These are phyloP conservation scores for Endothia cerciana DNA, from an alignment of 2,329 filamentous ascomycete genomes.

Conservation along the genomic window DNA sequence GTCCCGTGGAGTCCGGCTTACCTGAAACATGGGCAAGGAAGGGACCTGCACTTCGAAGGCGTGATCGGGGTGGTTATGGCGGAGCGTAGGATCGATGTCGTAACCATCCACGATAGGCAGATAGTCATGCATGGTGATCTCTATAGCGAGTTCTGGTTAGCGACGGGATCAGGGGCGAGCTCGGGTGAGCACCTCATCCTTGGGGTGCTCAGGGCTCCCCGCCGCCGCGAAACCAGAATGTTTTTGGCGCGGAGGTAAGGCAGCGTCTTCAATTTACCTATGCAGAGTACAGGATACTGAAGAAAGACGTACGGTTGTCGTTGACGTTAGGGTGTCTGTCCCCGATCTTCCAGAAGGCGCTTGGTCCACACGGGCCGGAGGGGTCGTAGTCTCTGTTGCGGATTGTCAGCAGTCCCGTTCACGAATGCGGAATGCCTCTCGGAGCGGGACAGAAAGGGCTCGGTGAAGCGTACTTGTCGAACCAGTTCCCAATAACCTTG, in stretches of 20 bases:
- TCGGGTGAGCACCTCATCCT: no score
- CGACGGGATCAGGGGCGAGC: neutral
- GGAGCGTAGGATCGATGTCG: constrained; percentile 7
- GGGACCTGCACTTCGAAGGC: neutral
- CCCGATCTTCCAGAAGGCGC: constrained; percentile 76
- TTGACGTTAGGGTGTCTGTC: constrained; percentile 46
- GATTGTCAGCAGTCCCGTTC: neutral
- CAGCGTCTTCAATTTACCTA: constrained; percentile 23
- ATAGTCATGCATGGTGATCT: constrained; percentile 30
- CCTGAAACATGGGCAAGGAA: constrained; percentile 19
- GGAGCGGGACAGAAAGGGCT: neutral
- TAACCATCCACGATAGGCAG: constrained; percentile 30
- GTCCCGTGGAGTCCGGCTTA: neutral
- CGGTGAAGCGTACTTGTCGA: constrained; percentile 66
- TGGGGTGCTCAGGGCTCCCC: no score
- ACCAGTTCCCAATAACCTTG: constrained; percentile 76
- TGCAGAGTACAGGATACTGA: constrained; percentile 33
- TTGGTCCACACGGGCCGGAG: constrained; percentile 73
- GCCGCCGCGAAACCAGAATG: no score
- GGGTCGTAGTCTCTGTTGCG: constrained; percentile 61
- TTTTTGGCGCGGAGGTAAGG: no score
- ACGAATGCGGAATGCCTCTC: no score
- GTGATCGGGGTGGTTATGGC: neutral
- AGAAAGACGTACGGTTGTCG: constrained; percentile 37
- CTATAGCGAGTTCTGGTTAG: neutral